phyloP scores from a whole-genome alignment of 768 basidiomycete species.

The Russula olivacea region DNA sequence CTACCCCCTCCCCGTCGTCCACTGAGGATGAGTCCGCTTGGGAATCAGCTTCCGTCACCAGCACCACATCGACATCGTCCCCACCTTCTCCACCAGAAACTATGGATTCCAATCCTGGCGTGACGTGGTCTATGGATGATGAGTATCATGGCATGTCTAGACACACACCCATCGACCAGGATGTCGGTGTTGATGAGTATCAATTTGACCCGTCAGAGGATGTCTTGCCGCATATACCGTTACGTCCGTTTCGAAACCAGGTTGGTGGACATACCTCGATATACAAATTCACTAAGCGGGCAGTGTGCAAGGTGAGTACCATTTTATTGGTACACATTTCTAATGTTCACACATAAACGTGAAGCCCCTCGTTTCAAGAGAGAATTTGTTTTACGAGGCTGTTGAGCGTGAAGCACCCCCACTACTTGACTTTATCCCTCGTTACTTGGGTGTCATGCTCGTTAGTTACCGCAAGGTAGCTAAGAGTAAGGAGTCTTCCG shows the following conservation, averaged over 20 bases:
- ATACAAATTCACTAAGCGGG: conserved; percentile 95
- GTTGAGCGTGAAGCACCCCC: conserved; percentile 93
- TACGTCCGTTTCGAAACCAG: conserved; percentile 94
- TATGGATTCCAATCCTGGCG: conserved; percentile 30
- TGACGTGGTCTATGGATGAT: conserved; percentile 32
- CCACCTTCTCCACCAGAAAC: conserved; percentile 35
- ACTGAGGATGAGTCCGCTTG: conserved; percentile 75
- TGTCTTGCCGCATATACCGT: conserved; percentile 78
- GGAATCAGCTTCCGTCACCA: conserved; percentile 63
- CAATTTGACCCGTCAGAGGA: conserved; percentile 45
- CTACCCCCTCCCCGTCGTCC: conserved; percentile 56
- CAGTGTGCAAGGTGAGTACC: conserved; percentile 89
- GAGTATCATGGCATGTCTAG: conserved; percentile 29
- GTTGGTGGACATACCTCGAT: conserved; percentile 97
- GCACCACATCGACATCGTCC: conserved; percentile 53
- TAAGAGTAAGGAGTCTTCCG: conserved; percentile 22
- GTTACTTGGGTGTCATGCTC: conserved; percentile 97
- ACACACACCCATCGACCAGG: conserved; percentile 16
- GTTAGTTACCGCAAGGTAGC: conserved; percentile 86
- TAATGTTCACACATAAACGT: background rate
- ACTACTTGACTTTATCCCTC: conserved; percentile 89
- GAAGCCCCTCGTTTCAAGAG: conserved; percentile 91
- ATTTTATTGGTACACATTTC: background rate
- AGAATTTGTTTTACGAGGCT: conserved; percentile 96
- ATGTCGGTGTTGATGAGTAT: conserved; percentile 29